Percentiles rank a stretch among this genome's conserved stretches.
These are phyloP conservation scores for Eurotiales sp. DNA, from an alignment of 2,329 filamentous ascomycete genomes.

Conservation along the genomic window DNA sequence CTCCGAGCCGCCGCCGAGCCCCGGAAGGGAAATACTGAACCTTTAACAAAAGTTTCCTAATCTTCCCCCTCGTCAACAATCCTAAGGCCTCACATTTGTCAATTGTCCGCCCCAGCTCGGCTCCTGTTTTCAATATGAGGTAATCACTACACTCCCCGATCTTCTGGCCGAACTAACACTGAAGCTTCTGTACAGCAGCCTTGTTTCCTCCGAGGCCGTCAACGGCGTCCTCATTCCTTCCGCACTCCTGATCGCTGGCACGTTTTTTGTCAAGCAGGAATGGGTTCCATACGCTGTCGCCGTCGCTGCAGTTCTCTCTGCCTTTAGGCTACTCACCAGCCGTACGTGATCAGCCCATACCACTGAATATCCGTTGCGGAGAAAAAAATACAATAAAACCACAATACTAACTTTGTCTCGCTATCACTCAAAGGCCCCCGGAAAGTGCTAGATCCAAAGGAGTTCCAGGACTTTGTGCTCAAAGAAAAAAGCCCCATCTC, in stretches of 20 bases:
- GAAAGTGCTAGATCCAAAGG: slow-evolving; percentile 79
- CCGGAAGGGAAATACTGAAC: no score
- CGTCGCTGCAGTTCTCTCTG: slow-evolving; percentile 62
- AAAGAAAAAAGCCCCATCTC: slow-evolving; percentile 93
- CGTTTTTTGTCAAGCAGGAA: slow-evolving; percentile 72
- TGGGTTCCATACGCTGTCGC: slow-evolving; percentile 68
- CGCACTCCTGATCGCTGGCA: slow-evolving; percentile 72
- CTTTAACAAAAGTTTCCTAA: no score
- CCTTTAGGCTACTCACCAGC: slow-evolving; percentile 67
- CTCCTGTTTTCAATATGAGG: slow-evolving; percentile 17
- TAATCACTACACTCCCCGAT: neutral
- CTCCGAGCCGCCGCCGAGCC: no score
- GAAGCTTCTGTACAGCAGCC: slow-evolving; percentile 5
- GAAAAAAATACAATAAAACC: no score
- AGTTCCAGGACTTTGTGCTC: slow-evolving; percentile 89
- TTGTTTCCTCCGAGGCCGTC: slow-evolving; percentile 54
- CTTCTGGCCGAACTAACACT: neutral
- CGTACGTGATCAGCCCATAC: slow-evolving; percentile 58
- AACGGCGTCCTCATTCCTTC: slow-evolving; percentile 81
- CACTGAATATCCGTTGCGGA: slow-evolving; percentile 2
- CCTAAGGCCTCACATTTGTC: neutral
- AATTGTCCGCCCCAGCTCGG: neutral
- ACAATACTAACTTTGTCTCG: no score
- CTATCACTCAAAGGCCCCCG: slow-evolving; percentile 56
- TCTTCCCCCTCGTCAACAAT: no score